Evolutionary conservation across 2,329 filamentous ascomycete genomes (phyloP).

Genomic region (Xylariaceae sp.): DNA sequence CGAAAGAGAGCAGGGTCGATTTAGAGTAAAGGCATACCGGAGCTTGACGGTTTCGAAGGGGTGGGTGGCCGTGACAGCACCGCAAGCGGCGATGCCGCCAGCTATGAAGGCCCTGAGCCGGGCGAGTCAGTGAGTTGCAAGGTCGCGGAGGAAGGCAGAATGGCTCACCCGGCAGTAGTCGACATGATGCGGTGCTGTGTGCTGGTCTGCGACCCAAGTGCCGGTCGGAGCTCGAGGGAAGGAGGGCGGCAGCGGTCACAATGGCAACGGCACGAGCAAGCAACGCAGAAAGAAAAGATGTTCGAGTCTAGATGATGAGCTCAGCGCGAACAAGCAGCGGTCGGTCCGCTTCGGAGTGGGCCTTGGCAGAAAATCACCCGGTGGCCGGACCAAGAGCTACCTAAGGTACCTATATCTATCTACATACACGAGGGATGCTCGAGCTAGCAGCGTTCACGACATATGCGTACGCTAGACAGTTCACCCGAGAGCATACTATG

Average conservation of each 20-base stretch:
- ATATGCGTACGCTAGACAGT: no score
- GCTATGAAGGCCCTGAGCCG: conserved; percentile 76
- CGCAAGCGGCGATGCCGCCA: conserved; percentile 93
- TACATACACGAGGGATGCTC: no score
- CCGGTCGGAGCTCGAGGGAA: neutral
- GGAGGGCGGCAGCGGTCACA: neutral
- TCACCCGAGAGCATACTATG: no score
- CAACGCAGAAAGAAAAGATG: no score
- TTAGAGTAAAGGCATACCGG: conserved; percentile 53
- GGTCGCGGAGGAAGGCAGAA: neutral
- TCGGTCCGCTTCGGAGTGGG: no score
- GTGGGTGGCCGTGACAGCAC: conserved; percentile 94
- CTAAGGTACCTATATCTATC: no score
- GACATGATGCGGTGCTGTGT: conserved; percentile 24
- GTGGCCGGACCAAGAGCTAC: no score
- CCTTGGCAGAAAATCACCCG: neutral
- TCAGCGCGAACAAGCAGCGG: no score
- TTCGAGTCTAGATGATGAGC: no score
- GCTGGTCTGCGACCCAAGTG: conserved; percentile 12
- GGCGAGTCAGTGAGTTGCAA: conserved; percentile 2
- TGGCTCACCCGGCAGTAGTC: conserved; percentile 28
- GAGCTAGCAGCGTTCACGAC: no score
- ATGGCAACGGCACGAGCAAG: neutral
- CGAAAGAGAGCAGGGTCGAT: neutral
- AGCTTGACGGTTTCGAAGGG: conserved; percentile 99